Evolutionary conservation across 2,329 filamentous ascomycete genomes (phyloP).

Genomic region (Colletotrichum theobromicola): DNA sequence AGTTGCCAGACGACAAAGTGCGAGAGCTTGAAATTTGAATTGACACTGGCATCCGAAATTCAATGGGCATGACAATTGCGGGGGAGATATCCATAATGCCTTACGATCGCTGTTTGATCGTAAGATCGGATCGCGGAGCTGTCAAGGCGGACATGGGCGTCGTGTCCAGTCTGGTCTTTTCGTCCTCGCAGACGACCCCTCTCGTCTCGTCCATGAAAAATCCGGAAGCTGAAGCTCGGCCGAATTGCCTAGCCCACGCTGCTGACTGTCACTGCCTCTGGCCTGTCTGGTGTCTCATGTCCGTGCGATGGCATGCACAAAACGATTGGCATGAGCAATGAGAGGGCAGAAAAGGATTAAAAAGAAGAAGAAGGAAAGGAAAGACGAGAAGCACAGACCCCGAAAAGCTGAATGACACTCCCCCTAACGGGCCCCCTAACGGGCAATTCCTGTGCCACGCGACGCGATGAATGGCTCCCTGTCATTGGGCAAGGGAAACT

Average conservation of each 20-base stretch:
- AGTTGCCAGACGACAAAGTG: not conserved
- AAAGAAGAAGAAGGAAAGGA: not conserved
- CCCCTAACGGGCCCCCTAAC: not conserved
- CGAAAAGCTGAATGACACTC: not conserved
- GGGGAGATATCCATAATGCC: not conserved
- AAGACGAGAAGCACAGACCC: not conserved
- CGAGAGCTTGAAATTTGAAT: not conserved
- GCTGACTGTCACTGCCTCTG: not conserved
- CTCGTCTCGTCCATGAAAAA: not conserved
- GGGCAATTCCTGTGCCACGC: not conserved
- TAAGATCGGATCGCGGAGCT: not conserved
- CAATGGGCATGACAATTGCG: not conserved
- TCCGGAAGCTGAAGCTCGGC: not conserved
- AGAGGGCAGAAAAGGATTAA: not conserved
- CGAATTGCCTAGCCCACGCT: not conserved
- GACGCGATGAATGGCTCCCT: not conserved
- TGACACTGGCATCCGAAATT: not conserved
- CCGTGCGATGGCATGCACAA: not conserved
- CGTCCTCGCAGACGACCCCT: not conserved
- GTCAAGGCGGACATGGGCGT: not conserved
- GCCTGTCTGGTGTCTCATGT: not conserved
- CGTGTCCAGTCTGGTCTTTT: not conserved
- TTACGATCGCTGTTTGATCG: constrained; percentile 3
- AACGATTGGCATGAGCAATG: not conserved
- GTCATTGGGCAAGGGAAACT: not conserved